Evolutionary conservation across 2,329 filamentous ascomycete genomes (phyloP).

Genomic region (Ophiocordyceps camponoti-floridani): DNA sequence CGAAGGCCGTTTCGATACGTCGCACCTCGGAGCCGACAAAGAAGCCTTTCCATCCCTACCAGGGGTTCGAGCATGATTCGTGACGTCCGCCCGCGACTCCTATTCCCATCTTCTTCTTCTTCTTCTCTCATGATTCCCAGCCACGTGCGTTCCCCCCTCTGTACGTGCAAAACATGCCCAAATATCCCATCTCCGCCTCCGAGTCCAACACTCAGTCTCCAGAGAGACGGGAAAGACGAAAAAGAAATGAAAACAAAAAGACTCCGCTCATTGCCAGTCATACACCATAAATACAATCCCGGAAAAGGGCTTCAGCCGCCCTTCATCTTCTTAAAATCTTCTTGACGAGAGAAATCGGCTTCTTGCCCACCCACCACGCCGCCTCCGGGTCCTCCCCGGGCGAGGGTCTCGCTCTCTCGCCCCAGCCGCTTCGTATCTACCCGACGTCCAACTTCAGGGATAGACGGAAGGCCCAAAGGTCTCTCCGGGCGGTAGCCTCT

Average conservation of each 20-base stretch:
- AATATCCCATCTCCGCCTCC: no score
- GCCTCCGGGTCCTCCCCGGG: background rate
- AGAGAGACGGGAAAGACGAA: background rate
- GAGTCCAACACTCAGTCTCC: background rate
- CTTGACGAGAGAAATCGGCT: no score
- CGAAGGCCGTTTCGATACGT: background rate
- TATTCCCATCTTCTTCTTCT: background rate
- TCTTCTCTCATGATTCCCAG: background rate
- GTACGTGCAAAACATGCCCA: background rate
- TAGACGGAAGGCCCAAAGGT: constrained; percentile 15
- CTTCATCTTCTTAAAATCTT: no score
- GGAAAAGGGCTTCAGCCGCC: background rate
- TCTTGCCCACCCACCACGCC: background rate
- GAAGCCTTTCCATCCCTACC: background rate
- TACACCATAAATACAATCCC: background rate
- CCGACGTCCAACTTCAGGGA: constrained; percentile 1
- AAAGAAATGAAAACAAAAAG: constrained; percentile 1
- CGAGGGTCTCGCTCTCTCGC: background rate
- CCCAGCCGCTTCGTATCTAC: no score
- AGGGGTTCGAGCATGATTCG: no score
- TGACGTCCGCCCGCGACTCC: background rate
- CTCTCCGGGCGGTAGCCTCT: constrained; percentile 14
- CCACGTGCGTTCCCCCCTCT: background rate
- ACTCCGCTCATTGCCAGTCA: constrained; percentile 4
- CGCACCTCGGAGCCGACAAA: background rate